Conservation (phyloP, 164 flowering plant genomes). For the Tetracentron sinense region DNA sequence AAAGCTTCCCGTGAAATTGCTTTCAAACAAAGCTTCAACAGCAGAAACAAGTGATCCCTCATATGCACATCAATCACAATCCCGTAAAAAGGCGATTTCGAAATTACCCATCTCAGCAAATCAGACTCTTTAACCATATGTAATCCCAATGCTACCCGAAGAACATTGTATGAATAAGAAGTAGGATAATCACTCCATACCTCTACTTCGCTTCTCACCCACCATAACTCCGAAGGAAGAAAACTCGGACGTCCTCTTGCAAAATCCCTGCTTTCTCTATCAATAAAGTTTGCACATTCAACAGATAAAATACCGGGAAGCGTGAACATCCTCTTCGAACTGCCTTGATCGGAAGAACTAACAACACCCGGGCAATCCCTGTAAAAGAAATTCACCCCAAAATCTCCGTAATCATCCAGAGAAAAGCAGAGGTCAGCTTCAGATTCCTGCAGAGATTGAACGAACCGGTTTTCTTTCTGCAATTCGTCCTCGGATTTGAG, state of each 20-base stretch:
- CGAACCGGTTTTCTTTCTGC: constrained; percentile 15
- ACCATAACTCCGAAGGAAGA: constrained; percentile 67
- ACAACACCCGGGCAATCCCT: constrained; percentile 75
- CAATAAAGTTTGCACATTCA: constrained; percentile 48
- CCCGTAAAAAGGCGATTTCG: constrained; percentile 63
- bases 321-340: constrained; percentile 31
- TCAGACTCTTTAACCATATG: constrained; percentile 20
- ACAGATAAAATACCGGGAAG: constrained; percentile 52
- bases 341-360: constrained; percentile 22
- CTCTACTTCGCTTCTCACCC: constrained; percentile 45
- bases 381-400: constrained; percentile 53
- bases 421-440: constrained; percentile 45
- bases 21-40: constrained; percentile 58
- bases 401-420: constrained; percentile 42
- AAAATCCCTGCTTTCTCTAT: constrained; percentile 8
- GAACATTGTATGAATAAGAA: constrained; percentile 40
- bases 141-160: constrained; percentile 30
- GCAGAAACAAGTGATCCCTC: constrained; percentile 66
- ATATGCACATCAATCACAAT: constrained; percentile 63
- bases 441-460: constrained; percentile 12
- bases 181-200: constrained; percentile 65
- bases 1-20: constrained; percentile 58
- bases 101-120: constrained; percentile 51
- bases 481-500: constrained; percentile 26
- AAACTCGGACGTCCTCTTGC: constrained; percentile 20